Evolutionary conservation across 768 basidiomycete genomes (phyloP), one percentile per base, ranked within the genome.

Genomic region (Cubamyces lactineus): DNA sequence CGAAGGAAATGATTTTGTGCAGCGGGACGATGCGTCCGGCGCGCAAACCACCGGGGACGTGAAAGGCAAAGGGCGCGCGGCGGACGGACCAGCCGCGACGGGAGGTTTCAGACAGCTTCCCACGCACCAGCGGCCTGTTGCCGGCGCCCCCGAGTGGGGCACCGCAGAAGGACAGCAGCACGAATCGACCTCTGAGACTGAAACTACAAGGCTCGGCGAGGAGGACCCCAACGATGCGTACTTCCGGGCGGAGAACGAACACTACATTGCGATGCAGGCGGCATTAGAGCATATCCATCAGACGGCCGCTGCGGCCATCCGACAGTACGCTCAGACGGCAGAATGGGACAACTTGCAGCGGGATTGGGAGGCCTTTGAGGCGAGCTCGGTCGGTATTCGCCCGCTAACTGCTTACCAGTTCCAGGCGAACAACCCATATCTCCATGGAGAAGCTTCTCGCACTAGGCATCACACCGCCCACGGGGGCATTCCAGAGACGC

Each of bases 361-460:
- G 12, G 86, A 88, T 61, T 96, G 92, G 92, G 93, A 96, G 67
- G 75, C 75, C 3, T 92, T 91, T 58, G 92, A 94, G 71, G 91
- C 89, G 0, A 89, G 87, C 5, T 71, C 84, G 0, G 72, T 82
- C 0, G 92, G 91, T 0, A 80, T 94, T 57, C 80, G 78, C 65
- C 80, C 80, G 11, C 72, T 88, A 13, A 67, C 73, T 19, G 74
- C 73, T 58, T 95, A 95, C 72, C 82, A 81, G 67, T 95, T 95
- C 75, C 89, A 90, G 73, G 67, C 73, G 23, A 84, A 86, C 68
- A 95, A 94, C 69, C 92, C 92, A 15, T 95, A 94, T 74, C 67
- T 92, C 23, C 70, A 84, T 15, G 87, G 86, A 13, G 83, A 87
- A 59, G 79, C 80, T 40, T 77, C 80, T 1, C 79, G 67, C 54